Percentiles rank a stretch among this genome's conserved stretches.
Evolutionary conservation across 495 filamentous ascomycete genomes (phyloP).

Genomic region (Oleoguttula mirabilis): DNA sequence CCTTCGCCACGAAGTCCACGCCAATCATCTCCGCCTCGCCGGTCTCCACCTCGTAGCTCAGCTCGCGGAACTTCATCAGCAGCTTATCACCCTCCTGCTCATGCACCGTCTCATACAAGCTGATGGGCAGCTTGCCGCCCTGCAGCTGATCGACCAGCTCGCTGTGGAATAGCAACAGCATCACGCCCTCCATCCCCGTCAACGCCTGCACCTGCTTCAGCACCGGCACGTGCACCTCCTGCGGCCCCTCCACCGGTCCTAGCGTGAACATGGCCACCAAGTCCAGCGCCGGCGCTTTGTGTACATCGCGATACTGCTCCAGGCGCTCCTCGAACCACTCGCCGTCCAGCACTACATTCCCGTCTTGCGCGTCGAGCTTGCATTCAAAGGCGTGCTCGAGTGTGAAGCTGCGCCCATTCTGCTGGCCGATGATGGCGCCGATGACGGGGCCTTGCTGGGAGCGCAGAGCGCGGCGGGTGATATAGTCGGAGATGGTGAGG

Average conservation of each 20-base stretch:
- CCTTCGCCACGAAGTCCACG: constrained; percentile 78
- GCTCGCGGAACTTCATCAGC: constrained; percentile 62
- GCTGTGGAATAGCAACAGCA: constrained; percentile 78
- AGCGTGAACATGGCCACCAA: constrained; percentile 94
- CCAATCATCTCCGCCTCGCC: constrained; percentile 96
- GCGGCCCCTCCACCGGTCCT: constrained; percentile 58
- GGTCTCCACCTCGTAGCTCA: constrained; percentile 81
- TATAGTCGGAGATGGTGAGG: constrained; percentile 92
- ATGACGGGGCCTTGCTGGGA: constrained; percentile 62
- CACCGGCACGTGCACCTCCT: constrained; percentile 52
- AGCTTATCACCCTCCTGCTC: constrained; percentile 46
- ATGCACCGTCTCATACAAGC: constrained; percentile 76
- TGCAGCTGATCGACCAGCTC: constrained; percentile 37
- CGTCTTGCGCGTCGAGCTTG: constrained; percentile 38
- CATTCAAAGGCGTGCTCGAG: constrained; percentile 90
- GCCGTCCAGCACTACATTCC: constrained; percentile 42
- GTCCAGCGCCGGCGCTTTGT: constrained; percentile 70
- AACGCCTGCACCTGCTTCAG: constrained; percentile 60
- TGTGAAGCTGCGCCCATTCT: constrained; percentile 78
- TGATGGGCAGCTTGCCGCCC: constrained; percentile 74
- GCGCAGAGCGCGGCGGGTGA: constrained; percentile 77
- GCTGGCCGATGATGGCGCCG: constrained; percentile 78
- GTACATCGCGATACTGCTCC: constrained; percentile 80
- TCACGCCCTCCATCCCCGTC: constrained; percentile 65
- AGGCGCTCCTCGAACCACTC: constrained; percentile 69